Evolutionary conservation across 805 yeast genomes (phyloP), one percentile per base, ranked within the genome.

Genomic region (Zygosaccharomyces rouxii): DNA sequence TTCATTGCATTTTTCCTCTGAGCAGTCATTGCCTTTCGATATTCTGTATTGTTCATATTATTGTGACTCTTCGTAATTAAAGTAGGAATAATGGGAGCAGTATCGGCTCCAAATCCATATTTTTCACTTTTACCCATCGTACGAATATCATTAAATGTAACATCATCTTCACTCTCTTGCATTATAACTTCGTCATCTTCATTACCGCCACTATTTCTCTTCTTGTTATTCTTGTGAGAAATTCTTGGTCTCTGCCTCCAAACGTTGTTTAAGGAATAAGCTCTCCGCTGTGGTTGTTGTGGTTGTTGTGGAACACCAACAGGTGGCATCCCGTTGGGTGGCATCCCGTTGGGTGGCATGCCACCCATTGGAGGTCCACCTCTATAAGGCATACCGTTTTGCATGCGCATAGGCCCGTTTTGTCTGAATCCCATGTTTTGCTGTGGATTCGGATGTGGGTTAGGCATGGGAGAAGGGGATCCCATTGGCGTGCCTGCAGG

Each of bases 61-160:
- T 53, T 46, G 28, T 52, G 51, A 23, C 62, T 63, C 42, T 58
- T 60, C 0, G 76, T 66, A 4, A 78, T 71, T 3, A 86, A 47
- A 0, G 89, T 84, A 5, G 95, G 95, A 35, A 86, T 85, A 53
- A 83, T 80, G 7, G 94, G 90, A 0, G 88, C 75, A 0, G 90
- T 75, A 53, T 83, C 88, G 43, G 73, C 70, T 16, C 75, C 70
- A 25, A 57, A 50, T 3, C 83, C 84, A 59, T 83, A 84, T 28
- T 62, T 63, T 29, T 66, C 68, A 38, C 87, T 78, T 54, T 83
- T 87, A 44, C 84, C 71, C 1, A 83, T 67, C 42, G 82, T 83
- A 21, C 80, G 70, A 7, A 86, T 69, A 57, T 86, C 90, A 53
- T 78, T 80, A 53, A 83, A 82, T 0, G 88, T 77, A 53, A 84